Evolutionary conservation across 768 basidiomycete species (phyloP), one percentile per base, ranked within the genome.

Genomic region (Termitomyces sp.): DNA sequence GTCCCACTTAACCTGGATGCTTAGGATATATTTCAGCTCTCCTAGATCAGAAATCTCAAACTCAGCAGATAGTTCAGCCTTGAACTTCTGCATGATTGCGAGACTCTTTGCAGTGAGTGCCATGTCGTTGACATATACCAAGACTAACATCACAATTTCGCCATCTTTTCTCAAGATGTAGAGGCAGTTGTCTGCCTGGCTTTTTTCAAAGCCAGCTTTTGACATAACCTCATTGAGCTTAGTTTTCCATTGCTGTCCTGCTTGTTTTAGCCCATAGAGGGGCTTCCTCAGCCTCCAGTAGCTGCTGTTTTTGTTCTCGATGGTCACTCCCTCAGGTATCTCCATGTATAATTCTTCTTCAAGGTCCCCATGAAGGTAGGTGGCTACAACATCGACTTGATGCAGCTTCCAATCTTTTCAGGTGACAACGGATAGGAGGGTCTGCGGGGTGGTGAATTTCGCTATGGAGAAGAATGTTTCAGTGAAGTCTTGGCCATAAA

Each of bases 151-250:
- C 35, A 50, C 12, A 2, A 40, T 42, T 8, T 41, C 5, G 9
- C 51, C 27, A 21, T 53, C 17, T 8, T 53, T 53, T 8, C n/a
- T n/a, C n/a, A 53, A 16, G 40, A 56, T 49, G 12, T 56, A 56
- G 42, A 54, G 41, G 42, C 53, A 54, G 19, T 42, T 16, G 14
- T 48, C 29, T 10, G 46, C 29, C 29, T 29, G 32, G 27, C 48
- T 49, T 17, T 51, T 49, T 6, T 35, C 32, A 25, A 50, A 25
- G 1, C 48, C 16, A 37, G 48, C 48, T 25, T 50, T 50, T 4
- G 6, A 37, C 34, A 50, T 50, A 7, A 38, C 19, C 38, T 52
- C 51, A 41, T 52, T 21, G 6, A 52, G 35, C 10, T 56, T 44
- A 1, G 45, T 23, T 5, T 55, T 55, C 54, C 54, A 47, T 4